phyloP scores from a whole-genome alignment of 163 green algal genomes.

The Trebouxia gelatinosa region DNA sequence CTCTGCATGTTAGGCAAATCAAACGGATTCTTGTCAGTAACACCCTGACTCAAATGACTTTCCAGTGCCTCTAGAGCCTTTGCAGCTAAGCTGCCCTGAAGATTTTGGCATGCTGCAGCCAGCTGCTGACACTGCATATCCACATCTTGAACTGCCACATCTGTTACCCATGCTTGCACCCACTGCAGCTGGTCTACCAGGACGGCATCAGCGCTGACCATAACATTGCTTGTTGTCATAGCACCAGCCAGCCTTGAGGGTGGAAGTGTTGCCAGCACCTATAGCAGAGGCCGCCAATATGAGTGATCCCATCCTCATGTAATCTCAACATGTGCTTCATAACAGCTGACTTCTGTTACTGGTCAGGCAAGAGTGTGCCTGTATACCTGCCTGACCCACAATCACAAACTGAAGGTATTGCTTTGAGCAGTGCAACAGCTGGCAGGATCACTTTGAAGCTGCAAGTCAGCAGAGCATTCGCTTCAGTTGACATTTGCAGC shows the following conservation, averaged over 20 bases:
- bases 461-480: neutral
- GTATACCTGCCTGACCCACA: neutral
- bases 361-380: neutral
- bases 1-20: slow-evolving; percentile 20
- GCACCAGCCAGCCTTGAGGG: slow-evolving; percentile 55
- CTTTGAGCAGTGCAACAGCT: neutral
- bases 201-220: slow-evolving; percentile 29
- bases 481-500: neutral
- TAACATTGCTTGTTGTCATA: slow-evolving; percentile 38
- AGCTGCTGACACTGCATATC: slow-evolving; percentile 49
- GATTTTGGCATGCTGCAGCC: slow-evolving; percentile 37
- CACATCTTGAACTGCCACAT: slow-evolving; percentile 36
- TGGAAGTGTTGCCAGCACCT: slow-evolving; percentile 60
- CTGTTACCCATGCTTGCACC: slow-evolving; percentile 53
- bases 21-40: neutral
- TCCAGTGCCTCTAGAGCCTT: slow-evolving; percentile 2
- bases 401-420: neutral
- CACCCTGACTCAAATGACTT: neutral
- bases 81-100: slow-evolving; percentile 41
- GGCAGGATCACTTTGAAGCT: neutral
- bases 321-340: neutral
- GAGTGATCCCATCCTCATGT: neutral
- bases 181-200: slow-evolving; percentile 65
- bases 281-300: neutral
- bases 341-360: neutral